Base-by-base conservation (phyloP, 2,329 filamentous ascomycete species). In the Bipolaris zeicola region DNA sequence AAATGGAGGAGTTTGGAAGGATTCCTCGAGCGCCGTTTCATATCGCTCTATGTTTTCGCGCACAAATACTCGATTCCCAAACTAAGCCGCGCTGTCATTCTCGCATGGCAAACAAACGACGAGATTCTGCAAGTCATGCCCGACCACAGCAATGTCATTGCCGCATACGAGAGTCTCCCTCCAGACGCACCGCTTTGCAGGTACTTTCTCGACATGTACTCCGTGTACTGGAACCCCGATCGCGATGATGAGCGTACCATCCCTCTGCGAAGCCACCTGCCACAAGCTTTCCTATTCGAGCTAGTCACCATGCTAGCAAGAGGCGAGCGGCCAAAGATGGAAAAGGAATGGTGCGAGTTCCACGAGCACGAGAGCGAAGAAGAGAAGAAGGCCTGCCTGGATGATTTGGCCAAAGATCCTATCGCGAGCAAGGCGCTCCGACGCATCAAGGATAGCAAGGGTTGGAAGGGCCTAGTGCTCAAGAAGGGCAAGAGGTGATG, bases 141-240 rank as follows among this genome's bases (percentile, higher is more conserved):
- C 3, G 71, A 75, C 37, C 72, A 75, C 53, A 70, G 70, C 64
- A 75, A 75, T 16, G 72, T 75, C 55, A 75, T 74, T 47, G 63
- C 70, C 0, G 72, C 71, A 3, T 75, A 75, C 50, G 67, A 72
- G 20, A 63, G 55, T 34, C 62, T 75, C 1, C 70, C 72, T 1
- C 62, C 69, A 6, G 66, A 69, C 41, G 66, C 72, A 5, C 64
- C 69, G 5, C 60, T 74, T 1, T 75, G 72, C 53, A 61, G 66
- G 24, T 74, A 74, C 62, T 75, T 75, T 52, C 63, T 75, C 13
- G 71, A 75, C 48, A 74, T 74, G 72, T 74, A 75, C 44, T 68
- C 61, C 5, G 72, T 74, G 14, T 74, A 73, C 59, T 75, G 72
- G 72, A 70, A 74, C 34, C 72, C 72, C 2, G 70, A 72, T 20